phyloP scores from a whole-genome alignment of 768 basidiomycete genomes.

The Megacollybia marginata region DNA sequence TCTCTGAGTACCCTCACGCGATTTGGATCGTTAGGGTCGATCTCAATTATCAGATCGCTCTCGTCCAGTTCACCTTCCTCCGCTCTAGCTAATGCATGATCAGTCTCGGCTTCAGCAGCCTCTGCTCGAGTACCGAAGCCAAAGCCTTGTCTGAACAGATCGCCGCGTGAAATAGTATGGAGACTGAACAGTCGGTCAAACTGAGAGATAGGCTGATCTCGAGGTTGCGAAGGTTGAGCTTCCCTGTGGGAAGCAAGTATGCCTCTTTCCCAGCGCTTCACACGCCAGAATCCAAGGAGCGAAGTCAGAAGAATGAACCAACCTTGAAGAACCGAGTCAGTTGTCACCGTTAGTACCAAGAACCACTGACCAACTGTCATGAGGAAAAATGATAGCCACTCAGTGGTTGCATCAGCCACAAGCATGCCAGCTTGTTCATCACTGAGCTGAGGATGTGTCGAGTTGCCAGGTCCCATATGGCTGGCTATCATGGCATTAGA shows the following conservation, averaged over 20 bases:
- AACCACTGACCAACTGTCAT: slow-evolving; percentile 70
- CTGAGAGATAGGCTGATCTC: slow-evolving; percentile 20
- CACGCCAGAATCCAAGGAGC: slow-evolving; percentile 84
- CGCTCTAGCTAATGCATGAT: slow-evolving; percentile 16
- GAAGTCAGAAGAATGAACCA: slow-evolving; percentile 89
- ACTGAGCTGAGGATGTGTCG: slow-evolving; percentile 14
- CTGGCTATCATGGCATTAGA: slow-evolving; percentile 27
- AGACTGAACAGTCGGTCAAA: slow-evolving; percentile 34
- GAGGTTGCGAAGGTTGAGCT: slow-evolving; percentile 11
- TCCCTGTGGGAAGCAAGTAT: slow-evolving; percentile 54
- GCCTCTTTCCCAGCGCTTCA: slow-evolving; percentile 82
- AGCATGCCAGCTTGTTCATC: slow-evolving; percentile 31
- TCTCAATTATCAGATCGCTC: slow-evolving; percentile 27
- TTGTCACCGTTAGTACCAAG: neutral
- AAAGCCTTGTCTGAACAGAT: slow-evolving; percentile 39
- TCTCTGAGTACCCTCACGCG: slow-evolving; percentile 34
- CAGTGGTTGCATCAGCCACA: slow-evolving; percentile 67
- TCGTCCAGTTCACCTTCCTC: slow-evolving; percentile 22
- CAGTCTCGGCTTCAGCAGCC: slow-evolving; percentile 16
- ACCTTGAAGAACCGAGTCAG: slow-evolving; percentile 27
- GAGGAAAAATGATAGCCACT: slow-evolving; percentile 92
- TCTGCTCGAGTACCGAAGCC: slow-evolving; percentile 26
- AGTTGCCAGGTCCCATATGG: slow-evolving; percentile 17
- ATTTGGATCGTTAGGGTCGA: slow-evolving; percentile 33
- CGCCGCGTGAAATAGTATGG: slow-evolving; percentile 28